Evolutionary conservation across 805 yeast species (phyloP).

Genomic region (Zygosaccharomyces kombuchaensis): DNA sequence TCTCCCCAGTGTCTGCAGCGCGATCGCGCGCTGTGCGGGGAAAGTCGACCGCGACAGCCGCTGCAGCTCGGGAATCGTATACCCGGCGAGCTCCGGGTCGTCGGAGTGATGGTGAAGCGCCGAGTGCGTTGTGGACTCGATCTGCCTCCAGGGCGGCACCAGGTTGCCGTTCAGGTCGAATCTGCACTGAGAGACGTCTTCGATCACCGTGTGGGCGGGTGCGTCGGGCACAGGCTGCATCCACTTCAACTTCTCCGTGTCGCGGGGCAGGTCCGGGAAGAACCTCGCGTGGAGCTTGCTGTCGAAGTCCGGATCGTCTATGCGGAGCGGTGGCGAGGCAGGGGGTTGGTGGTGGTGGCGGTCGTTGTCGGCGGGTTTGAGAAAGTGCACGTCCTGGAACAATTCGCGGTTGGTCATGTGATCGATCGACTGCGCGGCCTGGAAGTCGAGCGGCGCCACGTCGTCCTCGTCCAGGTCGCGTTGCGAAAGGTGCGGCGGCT

Average conservation of each 20-base stretch:
- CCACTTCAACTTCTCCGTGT: constrained; percentile 83
- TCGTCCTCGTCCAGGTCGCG: constrained; percentile 48
- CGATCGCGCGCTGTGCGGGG: constrained; percentile 81
- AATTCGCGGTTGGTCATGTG: constrained; percentile 42
- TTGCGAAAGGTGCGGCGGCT: not conserved
- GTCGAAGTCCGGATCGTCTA: constrained; percentile 74
- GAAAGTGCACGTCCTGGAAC: constrained; percentile 56
- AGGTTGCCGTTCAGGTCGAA: constrained; percentile 86
- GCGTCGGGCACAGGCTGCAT: constrained; percentile 65
- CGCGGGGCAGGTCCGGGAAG: constrained; percentile 86
- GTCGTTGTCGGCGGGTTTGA: constrained; percentile 44
- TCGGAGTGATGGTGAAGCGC: constrained; percentile 93
- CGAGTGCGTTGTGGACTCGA: constrained; percentile 45
- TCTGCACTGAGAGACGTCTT: constrained; percentile 63
- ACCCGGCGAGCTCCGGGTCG: constrained; percentile 87
- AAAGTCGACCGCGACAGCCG: constrained; percentile 74
- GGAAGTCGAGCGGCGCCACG: constrained; percentile 45
- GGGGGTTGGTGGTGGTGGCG: not conserved
- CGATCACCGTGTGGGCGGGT: constrained; percentile 30
- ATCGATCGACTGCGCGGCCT: constrained; percentile 44
- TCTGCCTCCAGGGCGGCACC: constrained; percentile 52
- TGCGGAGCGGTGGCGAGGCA: constrained; percentile 42
- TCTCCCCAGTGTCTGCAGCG: constrained; percentile 84
- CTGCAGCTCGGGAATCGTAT: constrained; percentile 77
- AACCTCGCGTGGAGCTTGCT: constrained; percentile 76